Conservation (phyloP, 768 basidiomycete species). For the Pulveroboletus frians region DNA sequence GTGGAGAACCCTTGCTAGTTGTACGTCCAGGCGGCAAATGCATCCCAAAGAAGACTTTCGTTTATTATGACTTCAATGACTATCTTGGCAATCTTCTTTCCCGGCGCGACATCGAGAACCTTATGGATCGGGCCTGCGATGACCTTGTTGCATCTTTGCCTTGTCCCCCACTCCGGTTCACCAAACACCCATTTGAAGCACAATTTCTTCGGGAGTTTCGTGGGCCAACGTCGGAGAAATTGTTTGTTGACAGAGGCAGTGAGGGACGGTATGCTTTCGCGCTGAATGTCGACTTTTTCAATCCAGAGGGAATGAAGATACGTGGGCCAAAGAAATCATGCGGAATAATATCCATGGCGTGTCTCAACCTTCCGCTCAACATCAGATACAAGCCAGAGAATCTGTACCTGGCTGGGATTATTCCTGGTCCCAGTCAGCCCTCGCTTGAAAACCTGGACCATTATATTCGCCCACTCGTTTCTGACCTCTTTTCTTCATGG, state of each 20-base stretch:
- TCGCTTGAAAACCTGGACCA: too few relatives aligned
- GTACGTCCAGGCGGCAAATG: too few relatives aligned
- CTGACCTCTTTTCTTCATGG: constrained; percentile 32
- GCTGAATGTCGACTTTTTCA: constrained; percentile 35
- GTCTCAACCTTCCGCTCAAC: constrained; percentile 24
- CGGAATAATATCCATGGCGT: constrained; percentile 12
- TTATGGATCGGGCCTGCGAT: constrained; percentile 3
- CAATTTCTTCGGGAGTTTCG: constrained; percentile 26
- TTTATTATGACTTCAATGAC: too few relatives aligned
- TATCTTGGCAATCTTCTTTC: too few relatives aligned
- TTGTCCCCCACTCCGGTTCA: background rate
- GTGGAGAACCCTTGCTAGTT: too few relatives aligned
- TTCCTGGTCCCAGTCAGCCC: too few relatives aligned
- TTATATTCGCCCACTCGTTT: constrained; percentile 5
- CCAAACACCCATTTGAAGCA: constrained; percentile 12
- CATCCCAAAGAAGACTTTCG: too few relatives aligned
- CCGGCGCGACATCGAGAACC: too few relatives aligned
- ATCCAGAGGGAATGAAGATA: constrained; percentile 26
- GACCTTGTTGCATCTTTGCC: background rate
- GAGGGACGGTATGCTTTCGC: constrained; percentile 30
- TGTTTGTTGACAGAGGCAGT: constrained; percentile 9
- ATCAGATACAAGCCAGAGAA: too few relatives aligned
- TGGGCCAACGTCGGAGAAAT: constrained; percentile 13
- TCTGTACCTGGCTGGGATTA: too few relatives aligned
- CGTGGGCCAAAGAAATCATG: constrained; percentile 25